phyloP scores from a whole-genome alignment of 2,329 filamentous ascomycete species.

The Xylaria hypoxylon region DNA sequence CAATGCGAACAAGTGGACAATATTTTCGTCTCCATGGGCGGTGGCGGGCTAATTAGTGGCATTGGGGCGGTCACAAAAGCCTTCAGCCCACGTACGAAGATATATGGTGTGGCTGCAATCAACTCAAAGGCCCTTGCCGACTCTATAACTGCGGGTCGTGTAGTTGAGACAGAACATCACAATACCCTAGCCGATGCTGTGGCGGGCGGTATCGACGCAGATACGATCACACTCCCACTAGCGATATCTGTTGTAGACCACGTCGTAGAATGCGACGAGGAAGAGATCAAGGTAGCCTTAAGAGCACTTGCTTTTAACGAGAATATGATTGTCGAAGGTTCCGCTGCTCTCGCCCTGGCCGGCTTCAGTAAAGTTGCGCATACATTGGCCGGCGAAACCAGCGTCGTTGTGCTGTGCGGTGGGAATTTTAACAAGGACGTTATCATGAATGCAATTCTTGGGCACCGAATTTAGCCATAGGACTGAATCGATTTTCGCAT shows the following conservation, averaged over 20 bases:
- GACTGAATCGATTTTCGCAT: no score
- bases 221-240: slow-evolving; percentile 18
- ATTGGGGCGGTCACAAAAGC: slow-evolving; percentile 17
- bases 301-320: slow-evolving; percentile 10
- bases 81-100: slow-evolving; percentile 16
- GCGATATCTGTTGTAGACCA: slow-evolving; percentile 19
- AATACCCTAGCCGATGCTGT: slow-evolving; percentile 16
- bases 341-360: slow-evolving; percentile 12
- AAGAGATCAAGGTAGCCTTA: slow-evolving; percentile 10
- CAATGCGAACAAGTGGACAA: slow-evolving; percentile 17
- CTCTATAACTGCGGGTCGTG: slow-evolving; percentile 15
- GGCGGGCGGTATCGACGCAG: slow-evolving; percentile 11
- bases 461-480: no score
- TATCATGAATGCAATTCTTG: slow-evolving; percentile 8
- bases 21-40: slow-evolving; percentile 17
- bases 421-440: slow-evolving; percentile 10
- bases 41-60: slow-evolving; percentile 13
- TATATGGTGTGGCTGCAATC: slow-evolving; percentile 14
- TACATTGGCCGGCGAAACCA: slow-evolving; percentile 1
- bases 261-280: slow-evolving; percentile 14
- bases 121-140: slow-evolving; percentile 17
- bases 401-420: slow-evolving; percentile 9
- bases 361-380: slow-evolving; percentile 11
- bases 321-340: slow-evolving; percentile 22
- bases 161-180: slow-evolving; percentile 11